Evolutionary conservation across 768 basidiomycete species (phyloP), one percentile per base, ranked within the genome.

Genomic region (Pleurotus ostreatus): DNA sequence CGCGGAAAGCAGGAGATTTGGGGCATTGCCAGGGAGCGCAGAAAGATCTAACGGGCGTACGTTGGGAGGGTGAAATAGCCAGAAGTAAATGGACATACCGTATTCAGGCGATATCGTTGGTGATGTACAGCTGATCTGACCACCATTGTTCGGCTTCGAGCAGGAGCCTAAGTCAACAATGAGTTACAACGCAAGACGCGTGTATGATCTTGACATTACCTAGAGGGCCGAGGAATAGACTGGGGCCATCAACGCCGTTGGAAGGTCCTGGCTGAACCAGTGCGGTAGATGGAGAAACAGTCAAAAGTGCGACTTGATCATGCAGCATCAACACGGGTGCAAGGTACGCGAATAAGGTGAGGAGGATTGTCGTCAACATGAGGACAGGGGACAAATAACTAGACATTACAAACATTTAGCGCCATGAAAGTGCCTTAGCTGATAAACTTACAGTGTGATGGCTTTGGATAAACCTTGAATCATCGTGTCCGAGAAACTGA

Each of bases 381-480:
- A 92, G 71, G 4, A 88, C 20, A 20, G 88, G 86, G 1, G 88
- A 78, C 51, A 92, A 76, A 65, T 85, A 89, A 52, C 51, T 53
- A 22, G 20, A 22, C 4, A 52, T 12, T 13, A 26, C 7, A 15
- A 39, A 30, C 26, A 30, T 30, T 23, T 8, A 39, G 18, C 4
- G 34, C 11, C 18, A 30, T 40, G 9, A 22, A 18, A 9, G 26
- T 34, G 23, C 12, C 11, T 22, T n/a, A 12, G 11, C 13, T 7
- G 18, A 16, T 5, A 2, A 53, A 20, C 51, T 16, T 53, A 53
- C 51, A 88, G 74, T 53, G 80, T 84, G 61, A 82, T 73, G 55
- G 80, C 79, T 76, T 84, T 89, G 12, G 88, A 85, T 41, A 89
- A 76, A 61, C 81, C 79, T 58, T 83, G 73, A 63, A 92, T 83